Base-by-base conservation (phyloP, 73 alveolate genomes). In the Paraurostyla sp. region DNA sequence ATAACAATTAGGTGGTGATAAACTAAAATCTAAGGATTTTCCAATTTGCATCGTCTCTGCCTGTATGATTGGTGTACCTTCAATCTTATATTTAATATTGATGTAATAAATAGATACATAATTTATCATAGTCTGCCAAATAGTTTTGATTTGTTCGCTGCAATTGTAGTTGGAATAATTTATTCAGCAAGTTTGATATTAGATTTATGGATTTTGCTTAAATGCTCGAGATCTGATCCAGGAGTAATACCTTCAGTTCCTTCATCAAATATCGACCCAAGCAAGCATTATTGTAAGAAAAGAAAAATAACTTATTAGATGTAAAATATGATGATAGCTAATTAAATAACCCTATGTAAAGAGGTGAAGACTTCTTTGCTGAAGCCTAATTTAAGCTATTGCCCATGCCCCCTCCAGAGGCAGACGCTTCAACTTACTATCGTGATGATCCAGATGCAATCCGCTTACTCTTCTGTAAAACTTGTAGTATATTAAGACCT, bases 401-500 rank as follows among this genome's bases (percentile, higher is more conserved):
- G 13, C 71, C 86, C 3, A 2, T 46, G n/a, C 65, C 86, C 4
- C 65, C 65, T 9, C 15, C 32, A 32, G 86, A 43, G 3, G 9
- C 4, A n/a, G 86, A 49, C 46, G 13, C 23, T 3, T 18, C 48
- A 22, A 48, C 35, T 32, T 65, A 7, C 86, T 48, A 73, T 43
- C 41, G 42, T 43, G 69, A 43, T 0, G 71, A 73, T 46, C 51
- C 9, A 6, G 86, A 73, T 73, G 71, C 52, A 42, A 45, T 7
- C 3, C 29, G 62, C 13, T 27, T 78, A 6, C 59, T 40, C 23
- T 78, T 23, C 50, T 78, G 89, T 59, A 29, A 18, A 0, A 78
- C 89, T 13, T 78, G 89, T 35, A n/a, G 52, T 1, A 78, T 78
- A 9, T 35, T 78, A 23, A 50, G 89, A n/a, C 94, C 94, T 0